Evolutionary conservation across 192 early-diverging fungal genomes (phyloP), one percentile per base, ranked within the genome.

Genomic region (Rhizophagus clarus): DNA sequence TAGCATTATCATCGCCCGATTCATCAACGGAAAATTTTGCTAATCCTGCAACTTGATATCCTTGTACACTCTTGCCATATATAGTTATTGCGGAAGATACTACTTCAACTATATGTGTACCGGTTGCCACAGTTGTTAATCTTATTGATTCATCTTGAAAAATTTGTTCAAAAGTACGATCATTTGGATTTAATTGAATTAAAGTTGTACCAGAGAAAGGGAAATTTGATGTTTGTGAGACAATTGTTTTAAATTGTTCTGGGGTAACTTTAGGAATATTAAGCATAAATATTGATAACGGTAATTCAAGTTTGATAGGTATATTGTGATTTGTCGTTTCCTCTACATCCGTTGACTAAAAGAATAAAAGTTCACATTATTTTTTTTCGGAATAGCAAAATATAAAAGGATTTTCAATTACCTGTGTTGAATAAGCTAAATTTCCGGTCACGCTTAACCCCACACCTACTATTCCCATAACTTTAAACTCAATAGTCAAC

Each of bases 81-180:
- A 92, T 84, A 14, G 89, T 88, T 8, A 88, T 89, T 0, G 89
- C 90, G 9, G 87, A 86, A 32, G 87, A 86, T 15, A 90, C 85
- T 26, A 87, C 81, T 60, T 92, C 88, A 8, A 92, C 90, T 17
- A 92, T 81, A 72, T 88, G 88, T 8, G 88, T 79, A 6, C 89
- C 85, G 2, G 85, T 90, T 1, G 84, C 73, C 20, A 80, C 61
- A 45, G 74, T 60, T 4, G 87, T 85, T 15, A 91, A 80, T 75
- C 81, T 81, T 64, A 87, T 87, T 12, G 90, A 80, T n/a, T 85
- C 85, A 29, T 82, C 80, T 68, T 83, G 84, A 47, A 91, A 86
- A 5, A 76, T 62, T 45, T 83, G 76, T 64, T 88, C 86, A 40
- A 84, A 79, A 6, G 84, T 78, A 28, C 78, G 79, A 51, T 78